phyloP scores from a whole-genome alignment of 805 yeast species.

The Yamadazyma phyllophila region DNA sequence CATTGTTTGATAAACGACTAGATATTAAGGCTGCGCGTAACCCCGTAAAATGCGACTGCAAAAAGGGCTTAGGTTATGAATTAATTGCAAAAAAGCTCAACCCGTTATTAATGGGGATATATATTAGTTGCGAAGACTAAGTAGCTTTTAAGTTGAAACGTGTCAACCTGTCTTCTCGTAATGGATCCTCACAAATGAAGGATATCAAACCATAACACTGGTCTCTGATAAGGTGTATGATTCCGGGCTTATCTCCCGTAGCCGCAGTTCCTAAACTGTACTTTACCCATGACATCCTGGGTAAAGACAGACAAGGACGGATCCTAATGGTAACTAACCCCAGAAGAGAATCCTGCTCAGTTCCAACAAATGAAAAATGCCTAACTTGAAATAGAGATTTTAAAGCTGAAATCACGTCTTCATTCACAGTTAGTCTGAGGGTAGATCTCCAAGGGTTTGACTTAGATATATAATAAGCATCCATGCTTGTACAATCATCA shows the following conservation, averaged over 20 bases:
- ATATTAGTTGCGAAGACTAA: neutral
- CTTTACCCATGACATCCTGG: neutral
- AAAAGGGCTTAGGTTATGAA: neutral
- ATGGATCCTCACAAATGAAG: neutral
- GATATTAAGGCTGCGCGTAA: neutral
- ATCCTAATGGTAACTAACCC: neutral
- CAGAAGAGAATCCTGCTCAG: neutral
- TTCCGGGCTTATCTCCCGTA: neutral
- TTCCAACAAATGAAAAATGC: neutral
- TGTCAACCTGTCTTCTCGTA: neutral
- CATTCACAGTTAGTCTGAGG: neutral
- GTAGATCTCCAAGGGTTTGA: neutral
- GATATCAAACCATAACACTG: neutral
- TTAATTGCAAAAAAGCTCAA: neutral
- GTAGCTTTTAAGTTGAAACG: neutral
- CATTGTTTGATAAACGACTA: neutral
- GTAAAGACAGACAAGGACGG: neutral
- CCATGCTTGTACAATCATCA: neutral
- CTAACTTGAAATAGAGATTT: neutral
- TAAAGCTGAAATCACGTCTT: neutral
- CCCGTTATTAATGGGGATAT: neutral
- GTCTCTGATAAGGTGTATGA: neutral
- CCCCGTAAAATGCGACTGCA: constrained; percentile 1
- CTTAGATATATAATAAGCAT: neutral
- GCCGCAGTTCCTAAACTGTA: neutral